Percentiles rank a stretch among this genome's conserved stretches.
phyloP scores from a whole-genome alignment of 129 eudicot species.

The Pseudognaphalium luteoalbum region DNA sequence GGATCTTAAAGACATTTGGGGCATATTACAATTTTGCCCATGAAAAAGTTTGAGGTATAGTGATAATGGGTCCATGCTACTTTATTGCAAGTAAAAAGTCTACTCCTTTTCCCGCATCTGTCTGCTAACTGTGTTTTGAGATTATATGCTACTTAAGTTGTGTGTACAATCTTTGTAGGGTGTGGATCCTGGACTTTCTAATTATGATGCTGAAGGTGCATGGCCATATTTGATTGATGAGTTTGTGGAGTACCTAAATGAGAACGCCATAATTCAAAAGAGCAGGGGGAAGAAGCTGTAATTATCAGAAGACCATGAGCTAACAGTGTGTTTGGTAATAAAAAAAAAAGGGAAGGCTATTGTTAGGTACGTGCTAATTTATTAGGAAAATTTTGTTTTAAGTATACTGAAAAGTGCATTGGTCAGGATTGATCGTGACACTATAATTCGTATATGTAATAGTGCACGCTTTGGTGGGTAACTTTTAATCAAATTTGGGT shows the following conservation, averaged over 20 bases:
- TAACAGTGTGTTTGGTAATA: not conserved
- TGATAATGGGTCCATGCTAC: not conserved
- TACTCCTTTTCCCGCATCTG: not conserved
- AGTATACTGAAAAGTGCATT: not conserved
- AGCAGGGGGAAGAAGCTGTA: conserved; percentile 19
- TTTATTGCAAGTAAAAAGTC: not conserved
- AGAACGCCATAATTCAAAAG: conserved; percentile 58
- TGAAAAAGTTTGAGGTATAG: not conserved
- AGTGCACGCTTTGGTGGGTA: conserved; percentile 4
- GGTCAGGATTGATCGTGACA: not conserved
- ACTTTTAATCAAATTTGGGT: not conserved
- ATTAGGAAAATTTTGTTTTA: not conserved
- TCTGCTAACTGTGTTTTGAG: not conserved
- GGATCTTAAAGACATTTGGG: not conserved
- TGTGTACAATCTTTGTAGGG: conserved; percentile 45
- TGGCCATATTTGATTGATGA: conserved; percentile 98
- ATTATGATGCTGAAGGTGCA: conserved; percentile 94
- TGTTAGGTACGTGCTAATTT: not conserved
- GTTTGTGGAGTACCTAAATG: conserved; percentile 80
- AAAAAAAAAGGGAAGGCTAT: not conserved
- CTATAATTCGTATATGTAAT: not conserved
- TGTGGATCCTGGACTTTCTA: conserved; percentile 78
- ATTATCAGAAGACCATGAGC: not conserved
- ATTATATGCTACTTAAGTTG: not conserved
- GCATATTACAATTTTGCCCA: not conserved